Base-by-base conservation (phyloP, 441 rosid genomes). In the Adansonia madagascariensis region DNA sequence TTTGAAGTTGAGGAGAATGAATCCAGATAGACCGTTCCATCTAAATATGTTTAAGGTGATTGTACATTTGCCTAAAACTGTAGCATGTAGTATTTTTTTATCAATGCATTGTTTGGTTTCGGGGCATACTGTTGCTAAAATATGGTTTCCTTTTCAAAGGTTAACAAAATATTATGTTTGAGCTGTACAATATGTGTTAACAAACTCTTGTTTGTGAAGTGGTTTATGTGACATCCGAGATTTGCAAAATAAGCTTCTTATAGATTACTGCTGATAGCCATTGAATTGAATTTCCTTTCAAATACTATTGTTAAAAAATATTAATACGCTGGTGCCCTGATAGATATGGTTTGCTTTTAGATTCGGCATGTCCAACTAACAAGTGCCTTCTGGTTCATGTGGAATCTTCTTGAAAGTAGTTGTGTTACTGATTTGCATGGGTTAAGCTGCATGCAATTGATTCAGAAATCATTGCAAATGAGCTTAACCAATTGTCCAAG, bases 1-100 rank as follows among this genome's bases (percentile, higher is more conserved):
- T 85, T 88, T 89, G 87, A 95, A 93, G 85, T 84, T 95, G 78
- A 88, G 85, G 86, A 90, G 95, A 85, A 76, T 72, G 77, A 95
- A 93, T 87, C 92, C 93, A 35, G 88, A 89, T 82, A 81, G 73
- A 81, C 93, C 90, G 1, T 91, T 95, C 81, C 83, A 85, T 78
- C 84, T 93, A 74, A 86, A 88, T 79, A 93, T 95, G 99, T 93
- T 95, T 81, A 91, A 91, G 99, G 98, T 95, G 83, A 76, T 8
- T 10, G 17, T 60, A 49, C 15, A 11, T 55, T 68, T 67, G 11
- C 65, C 43, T 31, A n/a, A 44, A n/a, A 62, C 17, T 75, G 31
- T 73, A 6, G 8, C 15, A 4, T 62, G 62, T 52, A 18, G n/a
- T 49, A 50, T 4, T 31, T 62, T 27, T 27, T 47, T n/a, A 6